These are phyloP conservation scores for Tulasnella sp. DNA, from an alignment of 768 basidiomycete species.

Conservation along the genomic window DNA sequence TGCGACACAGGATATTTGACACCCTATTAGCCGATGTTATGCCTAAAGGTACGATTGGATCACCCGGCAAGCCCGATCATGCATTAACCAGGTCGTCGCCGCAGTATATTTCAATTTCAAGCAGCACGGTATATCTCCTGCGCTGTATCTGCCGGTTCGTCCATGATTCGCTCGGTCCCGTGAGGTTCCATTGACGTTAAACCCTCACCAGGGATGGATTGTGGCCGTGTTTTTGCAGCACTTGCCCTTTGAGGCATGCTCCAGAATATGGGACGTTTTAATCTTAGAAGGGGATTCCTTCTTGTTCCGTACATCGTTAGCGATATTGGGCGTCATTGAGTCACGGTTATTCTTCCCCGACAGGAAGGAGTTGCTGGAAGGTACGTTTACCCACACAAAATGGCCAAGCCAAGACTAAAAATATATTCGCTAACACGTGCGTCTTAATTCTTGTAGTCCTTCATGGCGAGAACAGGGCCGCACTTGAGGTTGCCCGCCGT, in stretches of 20 bases:
- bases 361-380: conserved; percentile 66
- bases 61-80: background rate
- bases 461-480: conserved; percentile 80
- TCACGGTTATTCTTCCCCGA: conserved; percentile 87
- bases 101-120: conserved; percentile 93
- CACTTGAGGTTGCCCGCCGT: conserved; percentile 75
- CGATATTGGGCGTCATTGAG: conserved; percentile 76
- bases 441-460: conserved; percentile 8
- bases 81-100: background rate
- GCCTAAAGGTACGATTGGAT: conserved; percentile 74
- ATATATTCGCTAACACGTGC: conserved; percentile 8
- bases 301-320: conserved; percentile 79
- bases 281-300: conserved; percentile 88
- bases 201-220: conserved; percentile 57
- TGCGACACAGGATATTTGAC: conserved; percentile 70
- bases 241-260: conserved; percentile 87
- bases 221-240: conserved; percentile 77
- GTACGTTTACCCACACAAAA: conserved; percentile 43
- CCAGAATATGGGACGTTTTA: conserved; percentile 83
- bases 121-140: conserved; percentile 83
- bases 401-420: background rate
- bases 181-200: background rate
- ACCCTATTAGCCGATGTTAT: conserved; percentile 87
- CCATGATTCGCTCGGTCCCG: background rate
- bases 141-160: conserved; percentile 60